phyloP scores from a whole-genome alignment of 495 filamentous ascomycete genomes.

The Hypoxylon intermedium region DNA sequence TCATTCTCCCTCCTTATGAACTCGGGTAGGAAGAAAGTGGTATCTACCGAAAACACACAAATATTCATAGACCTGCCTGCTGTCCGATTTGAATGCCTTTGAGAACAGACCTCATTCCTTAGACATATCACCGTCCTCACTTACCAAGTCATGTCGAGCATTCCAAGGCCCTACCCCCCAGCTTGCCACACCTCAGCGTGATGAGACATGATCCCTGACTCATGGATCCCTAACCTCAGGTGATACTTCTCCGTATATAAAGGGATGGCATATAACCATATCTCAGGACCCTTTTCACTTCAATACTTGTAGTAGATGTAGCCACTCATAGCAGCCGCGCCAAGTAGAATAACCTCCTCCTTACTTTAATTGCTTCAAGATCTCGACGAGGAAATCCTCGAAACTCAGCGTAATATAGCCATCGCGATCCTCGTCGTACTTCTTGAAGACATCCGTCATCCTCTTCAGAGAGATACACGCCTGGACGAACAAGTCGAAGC shows the following conservation, averaged over 20 bases:
- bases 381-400: slow-evolving; percentile 77
- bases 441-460: slow-evolving; percentile 99
- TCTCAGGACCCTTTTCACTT: neutral
- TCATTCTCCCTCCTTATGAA: slow-evolving; percentile 19
- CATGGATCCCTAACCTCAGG: neutral
- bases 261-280: too few species aligned
- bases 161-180: neutral
- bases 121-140: neutral
- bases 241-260: neutral
- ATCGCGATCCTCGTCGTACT: slow-evolving; percentile 95
- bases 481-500: slow-evolving; percentile 97
- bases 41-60: slow-evolving; percentile 1
- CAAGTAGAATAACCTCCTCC: neutral
- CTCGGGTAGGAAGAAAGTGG: neutral
- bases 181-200: neutral
- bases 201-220: neutral
- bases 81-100: neutral
- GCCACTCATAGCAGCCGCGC: neutral
- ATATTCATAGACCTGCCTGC: slow-evolving; percentile 7
- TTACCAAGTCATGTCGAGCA: neutral
- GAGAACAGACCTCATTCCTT: neutral
- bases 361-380: slow-evolving; percentile 58
- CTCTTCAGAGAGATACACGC: slow-evolving; percentile 94
- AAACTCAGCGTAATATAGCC: slow-evolving; percentile 87
- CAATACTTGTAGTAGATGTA: neutral